Evolutionary conservation across 805 yeast genomes (phyloP).

Genomic region (Saccharomyces eubayanus): DNA sequence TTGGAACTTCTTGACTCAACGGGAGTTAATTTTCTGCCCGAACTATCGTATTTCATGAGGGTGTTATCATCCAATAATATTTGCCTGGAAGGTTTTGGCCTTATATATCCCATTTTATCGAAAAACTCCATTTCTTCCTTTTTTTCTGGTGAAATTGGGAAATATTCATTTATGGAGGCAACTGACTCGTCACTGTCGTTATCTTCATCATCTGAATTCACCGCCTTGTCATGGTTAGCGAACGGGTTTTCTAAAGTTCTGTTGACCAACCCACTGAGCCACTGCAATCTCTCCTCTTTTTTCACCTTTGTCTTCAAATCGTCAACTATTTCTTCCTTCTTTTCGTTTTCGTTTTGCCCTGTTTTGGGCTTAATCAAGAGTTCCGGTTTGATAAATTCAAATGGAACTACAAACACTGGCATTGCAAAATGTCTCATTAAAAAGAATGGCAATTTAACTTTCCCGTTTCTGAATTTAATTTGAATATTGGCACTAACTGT

Average conservation of each 20-base stretch:
- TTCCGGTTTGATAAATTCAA: constrained; percentile 28
- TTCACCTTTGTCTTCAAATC: background rate
- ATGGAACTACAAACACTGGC: constrained; percentile 27
- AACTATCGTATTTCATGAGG: constrained; percentile 5
- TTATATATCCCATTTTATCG: constrained; percentile 25
- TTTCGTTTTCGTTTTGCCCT: background rate
- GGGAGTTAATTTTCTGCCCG: constrained; percentile 10
- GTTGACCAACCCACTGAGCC: constrained; percentile 13
- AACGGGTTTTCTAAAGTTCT: constrained; percentile 23
- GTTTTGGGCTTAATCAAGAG: constrained; percentile 9
- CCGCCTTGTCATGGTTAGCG: background rate
- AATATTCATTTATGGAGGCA: constrained; percentile 21
- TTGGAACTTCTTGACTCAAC: constrained; percentile 14
- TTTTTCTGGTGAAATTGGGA: constrained; percentile 23
- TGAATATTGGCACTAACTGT: constrained; percentile 30
- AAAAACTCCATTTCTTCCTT: constrained; percentile 19
- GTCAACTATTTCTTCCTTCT: background rate
- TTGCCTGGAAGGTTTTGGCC: constrained; percentile 22
- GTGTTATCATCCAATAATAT: constrained; percentile 2
- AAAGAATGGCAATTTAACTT: constrained; percentile 29
- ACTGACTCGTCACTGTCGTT: constrained; percentile 10
- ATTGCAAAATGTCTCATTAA: constrained; percentile 25
- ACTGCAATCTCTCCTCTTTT: constrained; percentile 5
- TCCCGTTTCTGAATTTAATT: constrained; percentile 30
- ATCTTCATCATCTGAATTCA: constrained; percentile 3